A percentile compares a stretch with the other conserved stretches of the same genome.
Conservation (phyloP, 1,139 yeast genomes). For the Scheffersomyces segobiensis region DNA sequence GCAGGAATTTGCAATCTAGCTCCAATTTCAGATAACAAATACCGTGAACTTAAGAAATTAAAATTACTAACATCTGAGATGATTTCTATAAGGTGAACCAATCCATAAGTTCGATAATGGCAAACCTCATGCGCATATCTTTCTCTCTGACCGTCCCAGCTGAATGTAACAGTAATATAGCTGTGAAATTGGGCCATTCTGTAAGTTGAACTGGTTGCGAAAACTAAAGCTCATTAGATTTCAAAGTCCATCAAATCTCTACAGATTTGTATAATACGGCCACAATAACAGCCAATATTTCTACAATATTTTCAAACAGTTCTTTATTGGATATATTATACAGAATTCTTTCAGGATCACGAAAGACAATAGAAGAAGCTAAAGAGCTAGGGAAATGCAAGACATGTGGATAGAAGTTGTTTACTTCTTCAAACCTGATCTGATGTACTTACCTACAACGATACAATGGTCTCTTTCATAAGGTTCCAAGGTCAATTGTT, state of each 20-base stretch:
- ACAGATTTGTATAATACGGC: neutral
- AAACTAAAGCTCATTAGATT: too few relatives aligned
- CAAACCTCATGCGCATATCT: too few relatives aligned
- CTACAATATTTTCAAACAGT: neutral
- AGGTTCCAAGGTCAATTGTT: slow-evolving; percentile 98
- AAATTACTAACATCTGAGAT: too few relatives aligned
- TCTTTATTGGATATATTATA: neutral
- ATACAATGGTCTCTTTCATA: slow-evolving; percentile 99
- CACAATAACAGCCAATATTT: neutral
- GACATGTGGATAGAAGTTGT: neutral
- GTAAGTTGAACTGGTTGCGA: too few relatives aligned
- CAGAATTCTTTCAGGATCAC: neutral
- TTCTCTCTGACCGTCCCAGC: too few relatives aligned
- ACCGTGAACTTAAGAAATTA: too few relatives aligned
- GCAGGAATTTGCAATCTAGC: too few relatives aligned
- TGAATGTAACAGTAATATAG: too few relatives aligned
- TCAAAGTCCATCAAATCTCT: neutral
- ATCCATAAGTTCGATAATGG: too few relatives aligned
- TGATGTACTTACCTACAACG: slow-evolving; percentile 93
- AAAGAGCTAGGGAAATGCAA: neutral
- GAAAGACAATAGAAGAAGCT: neutral
- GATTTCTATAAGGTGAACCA: too few relatives aligned
- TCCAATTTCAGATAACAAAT: neutral
- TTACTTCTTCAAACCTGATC: slow-evolving; percentile 74
- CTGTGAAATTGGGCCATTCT: too few relatives aligned